Conservation (phyloP, 495 filamentous ascomycete genomes). For the Penicillium cinerascens region DNA sequence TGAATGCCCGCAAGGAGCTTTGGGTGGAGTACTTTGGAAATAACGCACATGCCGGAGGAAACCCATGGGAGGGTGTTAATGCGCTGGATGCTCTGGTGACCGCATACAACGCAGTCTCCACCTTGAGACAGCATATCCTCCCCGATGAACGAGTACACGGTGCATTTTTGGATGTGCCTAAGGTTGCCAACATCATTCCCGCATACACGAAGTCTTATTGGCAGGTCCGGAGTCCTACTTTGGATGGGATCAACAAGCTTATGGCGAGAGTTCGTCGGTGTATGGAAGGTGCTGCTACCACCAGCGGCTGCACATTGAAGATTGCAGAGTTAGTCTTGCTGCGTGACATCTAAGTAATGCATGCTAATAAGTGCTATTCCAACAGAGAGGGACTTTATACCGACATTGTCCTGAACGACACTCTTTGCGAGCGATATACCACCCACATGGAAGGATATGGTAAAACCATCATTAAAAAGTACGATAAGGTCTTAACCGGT, state of each 20-base stretch:
- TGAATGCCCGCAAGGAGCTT: conserved; percentile 10
- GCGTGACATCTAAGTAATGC: neutral
- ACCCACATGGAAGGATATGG: conserved; percentile 35
- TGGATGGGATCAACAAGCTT: conserved; percentile 34
- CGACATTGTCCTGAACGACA: conserved; percentile 51
- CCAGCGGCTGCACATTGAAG: conserved; percentile 49
- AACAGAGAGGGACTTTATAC: conserved; percentile 36
- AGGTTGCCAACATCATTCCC: conserved; percentile 54
- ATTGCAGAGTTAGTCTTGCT: conserved; percentile 24
- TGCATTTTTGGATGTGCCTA: conserved; percentile 48
- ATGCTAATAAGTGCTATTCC: neutral
- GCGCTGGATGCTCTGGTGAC: conserved; percentile 12
- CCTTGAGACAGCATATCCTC: conserved; percentile 12
- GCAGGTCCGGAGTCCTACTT: conserved; percentile 35
- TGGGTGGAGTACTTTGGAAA: conserved; percentile 8
- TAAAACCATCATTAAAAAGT: neutral
- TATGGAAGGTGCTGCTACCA: conserved; percentile 48
- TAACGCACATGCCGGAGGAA: conserved; percentile 7
- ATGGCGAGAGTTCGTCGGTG: conserved; percentile 45
- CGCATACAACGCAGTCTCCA: conserved; percentile 8
- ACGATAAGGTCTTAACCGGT: conserved; percentile 34
- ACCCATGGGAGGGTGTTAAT: conserved; percentile 16
- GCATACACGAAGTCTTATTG: conserved; percentile 44
- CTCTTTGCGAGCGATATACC: conserved; percentile 42
- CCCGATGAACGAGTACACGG: conserved; percentile 10